Percentiles rank a stretch among this genome's conserved stretches.
phyloP scores from a whole-genome alignment of 768 basidiomycete genomes.

The Pilatotrama ljubarskyi region DNA sequence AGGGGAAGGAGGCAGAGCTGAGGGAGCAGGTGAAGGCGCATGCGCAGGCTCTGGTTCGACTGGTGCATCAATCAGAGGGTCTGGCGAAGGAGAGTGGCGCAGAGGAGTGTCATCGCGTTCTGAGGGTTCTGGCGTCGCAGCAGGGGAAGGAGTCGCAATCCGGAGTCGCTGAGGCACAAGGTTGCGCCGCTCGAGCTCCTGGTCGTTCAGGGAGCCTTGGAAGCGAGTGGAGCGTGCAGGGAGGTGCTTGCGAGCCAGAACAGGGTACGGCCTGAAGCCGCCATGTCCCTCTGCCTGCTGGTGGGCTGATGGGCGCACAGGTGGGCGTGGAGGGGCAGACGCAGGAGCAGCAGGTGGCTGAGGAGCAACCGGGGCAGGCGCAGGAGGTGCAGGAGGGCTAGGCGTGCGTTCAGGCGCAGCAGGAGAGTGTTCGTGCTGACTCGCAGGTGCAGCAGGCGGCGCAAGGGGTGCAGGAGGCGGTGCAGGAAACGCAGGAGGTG shows the following conservation, averaged over 20 bases:
- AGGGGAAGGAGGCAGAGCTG: not conserved
- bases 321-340: not conserved
- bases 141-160: not conserved
- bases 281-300: constrained; percentile 1
- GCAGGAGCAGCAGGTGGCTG: not conserved
- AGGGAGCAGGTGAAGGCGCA: not conserved
- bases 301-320: not conserved
- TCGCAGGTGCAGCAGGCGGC: not conserved
- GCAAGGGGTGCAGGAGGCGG: not conserved
- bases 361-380: not conserved
- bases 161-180: not conserved
- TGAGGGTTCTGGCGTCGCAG: constrained; percentile 4
- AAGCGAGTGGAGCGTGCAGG: constrained; percentile 2
- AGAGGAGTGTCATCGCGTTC: constrained; percentile 1
- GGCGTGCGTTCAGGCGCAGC: not conserved
- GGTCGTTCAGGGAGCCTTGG: constrained; percentile 3
- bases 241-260: constrained; percentile 5
- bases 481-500: constrained; percentile 12
- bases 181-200: not conserved
- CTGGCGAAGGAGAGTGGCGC: not conserved
- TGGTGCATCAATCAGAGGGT: not conserved
- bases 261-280: constrained; percentile 2
- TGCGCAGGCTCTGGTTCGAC: not conserved
- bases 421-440: not conserved
- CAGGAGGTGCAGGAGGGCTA: constrained; percentile 1